Evolutionary conservation across 352 stramenopile species (phyloP).

Genomic region (Globisporangium camurandrum): DNA sequence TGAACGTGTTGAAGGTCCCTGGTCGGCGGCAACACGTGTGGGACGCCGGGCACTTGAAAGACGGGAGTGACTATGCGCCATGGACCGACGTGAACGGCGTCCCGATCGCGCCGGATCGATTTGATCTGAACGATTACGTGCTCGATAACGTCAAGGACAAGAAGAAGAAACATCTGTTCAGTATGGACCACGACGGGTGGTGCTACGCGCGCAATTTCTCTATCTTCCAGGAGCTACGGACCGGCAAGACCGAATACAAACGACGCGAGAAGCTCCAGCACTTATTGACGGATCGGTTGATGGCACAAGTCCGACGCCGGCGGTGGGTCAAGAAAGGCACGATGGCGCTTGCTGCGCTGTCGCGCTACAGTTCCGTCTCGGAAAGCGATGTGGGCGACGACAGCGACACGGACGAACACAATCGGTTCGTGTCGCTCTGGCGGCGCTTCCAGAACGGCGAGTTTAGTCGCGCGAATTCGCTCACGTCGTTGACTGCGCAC

Average conservation of each 20-base stretch:
- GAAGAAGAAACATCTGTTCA: slow-evolving; percentile 73
- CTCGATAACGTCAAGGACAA: slow-evolving; percentile 72
- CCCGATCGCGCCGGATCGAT: slow-evolving; percentile 63
- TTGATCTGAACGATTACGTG: slow-evolving; percentile 74
- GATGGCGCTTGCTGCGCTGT: slow-evolving; percentile 20
- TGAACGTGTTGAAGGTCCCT: slow-evolving; percentile 71
- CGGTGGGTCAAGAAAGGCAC: slow-evolving; percentile 72
- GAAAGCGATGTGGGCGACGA: slow-evolving; percentile 70
- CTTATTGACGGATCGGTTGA: slow-evolving; percentile 75
- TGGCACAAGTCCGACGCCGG: slow-evolving; percentile 76
- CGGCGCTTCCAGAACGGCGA: slow-evolving; percentile 50
- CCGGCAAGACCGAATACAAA: slow-evolving; percentile 62
- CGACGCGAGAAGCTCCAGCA: slow-evolving; percentile 83
- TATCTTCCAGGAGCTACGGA: slow-evolving; percentile 81
- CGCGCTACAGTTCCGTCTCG: slow-evolving; percentile 42
- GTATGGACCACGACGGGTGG: slow-evolving; percentile 84
- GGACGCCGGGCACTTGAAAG: slow-evolving; percentile 69
- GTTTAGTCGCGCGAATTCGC: slow-evolving; percentile 65
- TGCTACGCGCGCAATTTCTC: slow-evolving; percentile 84
- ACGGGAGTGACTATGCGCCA: slow-evolving; percentile 73
- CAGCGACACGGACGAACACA: slow-evolving; percentile 62
- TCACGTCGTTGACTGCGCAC: too few species aligned
- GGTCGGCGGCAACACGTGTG: slow-evolving; percentile 61
- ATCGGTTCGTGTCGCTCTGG: slow-evolving; percentile 64
- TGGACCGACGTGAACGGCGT: slow-evolving; percentile 86